These are phyloP conservation scores for Penium margaritaceum DNA, from an alignment of 139 green algal species.

Conservation along the genomic window DNA sequence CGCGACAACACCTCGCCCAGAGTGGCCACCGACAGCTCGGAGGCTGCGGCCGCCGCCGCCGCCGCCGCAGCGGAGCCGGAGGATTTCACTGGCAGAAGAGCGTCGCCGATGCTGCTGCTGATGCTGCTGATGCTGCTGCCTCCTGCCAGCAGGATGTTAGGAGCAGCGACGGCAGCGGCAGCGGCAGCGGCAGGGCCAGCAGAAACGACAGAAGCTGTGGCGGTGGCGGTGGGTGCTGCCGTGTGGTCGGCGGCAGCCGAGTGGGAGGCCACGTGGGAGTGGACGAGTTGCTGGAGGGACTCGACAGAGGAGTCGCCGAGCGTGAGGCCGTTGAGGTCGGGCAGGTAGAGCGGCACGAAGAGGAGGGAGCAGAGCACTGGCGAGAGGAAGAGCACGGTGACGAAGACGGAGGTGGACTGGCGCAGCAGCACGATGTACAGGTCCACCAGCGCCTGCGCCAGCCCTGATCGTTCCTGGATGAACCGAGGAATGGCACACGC, in stretches of 20 bases:
- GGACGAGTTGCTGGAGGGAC: not conserved
- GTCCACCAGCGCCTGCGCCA: too few relatives aligned
- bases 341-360: slow-evolving; percentile 31
- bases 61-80: not conserved
- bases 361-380: slow-evolving; percentile 26
- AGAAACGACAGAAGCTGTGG: not conserved
- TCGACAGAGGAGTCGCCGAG: slow-evolving; percentile 19
- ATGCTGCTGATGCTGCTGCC: not conserved
- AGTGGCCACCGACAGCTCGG: not conserved
- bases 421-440: too few relatives aligned
- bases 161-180: not conserved
- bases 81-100: not conserved
- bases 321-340: slow-evolving; percentile 25
- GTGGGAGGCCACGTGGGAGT: too few relatives aligned
- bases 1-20: not conserved
- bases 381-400: slow-evolving; percentile 3
- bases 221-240: not conserved
- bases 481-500: too few relatives aligned
- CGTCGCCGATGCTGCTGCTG: not conserved
- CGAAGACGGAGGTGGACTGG: slow-evolving; percentile 16
- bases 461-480: too few relatives aligned
- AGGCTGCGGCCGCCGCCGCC: not conserved
- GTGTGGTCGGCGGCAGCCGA: not conserved
- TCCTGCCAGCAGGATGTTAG: not conserved
- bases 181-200: not conserved